Percentiles rank a stretch among this genome's conserved stretches.
Conservation (phyloP, 345 rosid species). For the Eucalyptus cloeziana region DNA sequence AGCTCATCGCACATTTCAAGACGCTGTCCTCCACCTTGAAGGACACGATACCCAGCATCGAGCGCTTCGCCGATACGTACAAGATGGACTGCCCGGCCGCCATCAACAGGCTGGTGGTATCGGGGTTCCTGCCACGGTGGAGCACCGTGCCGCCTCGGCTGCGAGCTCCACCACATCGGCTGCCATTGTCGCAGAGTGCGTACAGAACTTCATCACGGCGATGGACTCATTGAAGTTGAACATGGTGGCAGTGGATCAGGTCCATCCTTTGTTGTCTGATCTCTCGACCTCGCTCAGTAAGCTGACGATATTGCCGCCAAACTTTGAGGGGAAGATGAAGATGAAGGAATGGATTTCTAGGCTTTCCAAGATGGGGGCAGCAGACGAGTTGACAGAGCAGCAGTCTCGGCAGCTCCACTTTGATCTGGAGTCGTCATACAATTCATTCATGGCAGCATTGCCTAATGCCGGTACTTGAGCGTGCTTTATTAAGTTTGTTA, state of each 20-base stretch:
- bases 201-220: conserved; percentile 90
- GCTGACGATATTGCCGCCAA: conserved; percentile 61
- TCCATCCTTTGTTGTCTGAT: conserved; percentile 78
- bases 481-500: neutral
- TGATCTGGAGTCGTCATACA: conserved; percentile 89
- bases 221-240: conserved; percentile 94
- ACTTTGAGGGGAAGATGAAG: conserved; percentile 88
- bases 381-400: conserved; percentile 92
- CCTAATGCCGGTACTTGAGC: conserved; percentile 66
- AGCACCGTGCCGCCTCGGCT: conserved; percentile 66
- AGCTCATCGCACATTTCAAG: conserved; percentile 89
- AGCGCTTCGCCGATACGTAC: conserved; percentile 83
- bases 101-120: conserved; percentile 69
- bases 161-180: conserved; percentile 64
- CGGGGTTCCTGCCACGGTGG: conserved; percentile 91
- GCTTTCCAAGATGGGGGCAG: conserved; percentile 91
- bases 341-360: conserved; percentile 91
- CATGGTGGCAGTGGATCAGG: conserved; percentile 95
- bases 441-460: conserved; percentile 97
- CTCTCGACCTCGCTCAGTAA: conserved; percentile 72
- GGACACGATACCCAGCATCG: conserved; percentile 75
- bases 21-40: conserved; percentile 73
- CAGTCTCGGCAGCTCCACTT: conserved; percentile 93
- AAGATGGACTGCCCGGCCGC: conserved; percentile 97
- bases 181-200: conserved; percentile 82